Conservation (phyloP, 345 rosid genomes). For the Murraya koenigii region DNA sequence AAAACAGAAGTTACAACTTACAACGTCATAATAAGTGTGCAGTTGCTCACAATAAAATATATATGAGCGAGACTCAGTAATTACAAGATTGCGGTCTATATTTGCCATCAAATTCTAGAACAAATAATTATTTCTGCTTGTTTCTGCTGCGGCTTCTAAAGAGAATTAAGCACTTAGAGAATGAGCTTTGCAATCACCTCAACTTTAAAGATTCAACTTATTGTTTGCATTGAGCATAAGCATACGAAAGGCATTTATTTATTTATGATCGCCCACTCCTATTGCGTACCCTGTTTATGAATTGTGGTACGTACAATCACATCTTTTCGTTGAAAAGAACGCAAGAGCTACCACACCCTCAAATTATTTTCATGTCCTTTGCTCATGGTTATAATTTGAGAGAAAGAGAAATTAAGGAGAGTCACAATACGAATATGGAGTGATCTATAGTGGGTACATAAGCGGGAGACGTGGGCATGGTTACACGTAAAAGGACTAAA, state of each 20-base stretch:
- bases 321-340: conserved; percentile 4
- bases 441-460: no score
- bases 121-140: background rate
- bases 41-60: no score
- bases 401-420: background rate
- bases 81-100: no score
- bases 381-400: background rate
- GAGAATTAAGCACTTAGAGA: background rate
- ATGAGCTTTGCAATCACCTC: background rate
- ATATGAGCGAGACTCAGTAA: no score
- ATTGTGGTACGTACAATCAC: background rate
- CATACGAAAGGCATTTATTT: background rate
- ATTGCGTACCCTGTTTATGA: background rate
- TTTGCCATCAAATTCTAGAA: no score
- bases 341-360: background rate
- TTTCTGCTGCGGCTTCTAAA: background rate
- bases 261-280: background rate
- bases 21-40: no score
- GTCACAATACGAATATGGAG: no score
- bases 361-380: background rate
- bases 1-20: no score
- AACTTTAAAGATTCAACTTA: background rate
- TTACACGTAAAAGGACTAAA: no score
- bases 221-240: background rate
- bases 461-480: no score